These are phyloP conservation scores for Pythium oligandrum DNA, from an alignment of 352 stramenopile species.

Conservation along the genomic window DNA sequence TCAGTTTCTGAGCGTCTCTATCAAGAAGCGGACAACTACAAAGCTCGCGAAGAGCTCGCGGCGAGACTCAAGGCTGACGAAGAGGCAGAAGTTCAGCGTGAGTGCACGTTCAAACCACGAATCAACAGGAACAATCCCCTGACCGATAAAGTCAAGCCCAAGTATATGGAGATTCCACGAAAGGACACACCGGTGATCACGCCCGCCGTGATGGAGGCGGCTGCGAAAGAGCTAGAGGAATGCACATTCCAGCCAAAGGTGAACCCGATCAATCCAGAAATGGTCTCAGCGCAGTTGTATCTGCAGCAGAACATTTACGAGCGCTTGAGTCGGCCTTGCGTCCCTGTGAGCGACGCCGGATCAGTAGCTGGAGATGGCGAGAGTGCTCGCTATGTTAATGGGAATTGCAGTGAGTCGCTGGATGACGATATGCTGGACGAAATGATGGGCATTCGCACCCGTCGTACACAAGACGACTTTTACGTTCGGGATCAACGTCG, in stretches of 20 bases:
- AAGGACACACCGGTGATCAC: conserved; percentile 34
- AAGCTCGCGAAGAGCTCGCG: conserved; percentile 62
- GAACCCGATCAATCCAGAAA: conserved; percentile 65
- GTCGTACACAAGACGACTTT: conserved; percentile 47
- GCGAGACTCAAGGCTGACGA: conserved; percentile 59
- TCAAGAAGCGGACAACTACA: conserved; percentile 73
- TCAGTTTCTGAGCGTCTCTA: conserved; percentile 67
- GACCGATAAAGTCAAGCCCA: conserved; percentile 61
- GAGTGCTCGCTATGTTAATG: conserved; percentile 15
- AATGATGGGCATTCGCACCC: conserved; percentile 16
- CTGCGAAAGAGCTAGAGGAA: conserved; percentile 57
- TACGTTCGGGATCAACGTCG: conserved; percentile 28
- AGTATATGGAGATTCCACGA: conserved; percentile 58
- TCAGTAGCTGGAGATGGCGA: neutral
- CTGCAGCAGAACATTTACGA: conserved; percentile 85
- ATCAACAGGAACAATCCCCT: conserved; percentile 40
- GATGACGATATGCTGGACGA: conserved; percentile 16
- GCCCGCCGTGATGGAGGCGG: conserved; percentile 49
- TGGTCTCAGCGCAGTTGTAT: conserved; percentile 82
- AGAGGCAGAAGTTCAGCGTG: conserved; percentile 59
- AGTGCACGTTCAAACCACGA: conserved; percentile 72
- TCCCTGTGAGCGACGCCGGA: conserved; percentile 8
- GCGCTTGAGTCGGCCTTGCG: conserved; percentile 63
- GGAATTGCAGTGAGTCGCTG: neutral
- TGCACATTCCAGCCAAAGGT: conserved; percentile 81